Evolutionary conservation across 1,284 basidiomycete species (phyloP).

Genomic region (Trichosporon coremiiforme): DNA sequence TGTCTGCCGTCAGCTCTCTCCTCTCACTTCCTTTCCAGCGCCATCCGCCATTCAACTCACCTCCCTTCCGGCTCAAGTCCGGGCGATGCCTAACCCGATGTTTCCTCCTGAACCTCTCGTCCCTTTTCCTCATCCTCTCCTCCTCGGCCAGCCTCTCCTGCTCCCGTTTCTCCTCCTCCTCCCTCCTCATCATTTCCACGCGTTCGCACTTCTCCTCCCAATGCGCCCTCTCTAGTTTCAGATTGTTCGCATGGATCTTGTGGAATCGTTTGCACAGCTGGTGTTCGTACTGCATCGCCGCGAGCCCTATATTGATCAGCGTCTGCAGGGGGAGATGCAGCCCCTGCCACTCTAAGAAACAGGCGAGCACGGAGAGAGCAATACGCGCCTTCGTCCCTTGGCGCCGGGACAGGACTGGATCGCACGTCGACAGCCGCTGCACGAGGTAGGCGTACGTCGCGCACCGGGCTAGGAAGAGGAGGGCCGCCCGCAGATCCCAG

Average conservation of each 20-base stretch:
- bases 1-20: not conserved
- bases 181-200: not conserved
- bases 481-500: no score
- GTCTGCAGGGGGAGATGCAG: not conserved
- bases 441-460: not conserved
- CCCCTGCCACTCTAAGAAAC: not conserved
- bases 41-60: not conserved
- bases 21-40: no score
- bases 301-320: not conserved
- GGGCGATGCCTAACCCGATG: not conserved
- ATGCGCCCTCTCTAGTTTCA: not conserved
- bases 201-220: not conserved
- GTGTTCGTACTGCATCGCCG: not conserved
- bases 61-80: not conserved
- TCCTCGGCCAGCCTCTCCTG: not conserved
- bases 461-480: no score
- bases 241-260: not conserved
- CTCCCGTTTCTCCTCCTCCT: not conserved
- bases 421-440: not conserved
- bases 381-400: no score
- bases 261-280: not conserved
- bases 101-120: not conserved
- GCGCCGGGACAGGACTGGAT: not conserved
- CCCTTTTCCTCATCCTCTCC: not conserved
- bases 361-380: not conserved